Percentiles rank a stretch among this genome's conserved stretches.
Evolutionary conservation across 352 stramenopile genomes (phyloP).

Genomic region (Phytophthora pluvialis): DNA sequence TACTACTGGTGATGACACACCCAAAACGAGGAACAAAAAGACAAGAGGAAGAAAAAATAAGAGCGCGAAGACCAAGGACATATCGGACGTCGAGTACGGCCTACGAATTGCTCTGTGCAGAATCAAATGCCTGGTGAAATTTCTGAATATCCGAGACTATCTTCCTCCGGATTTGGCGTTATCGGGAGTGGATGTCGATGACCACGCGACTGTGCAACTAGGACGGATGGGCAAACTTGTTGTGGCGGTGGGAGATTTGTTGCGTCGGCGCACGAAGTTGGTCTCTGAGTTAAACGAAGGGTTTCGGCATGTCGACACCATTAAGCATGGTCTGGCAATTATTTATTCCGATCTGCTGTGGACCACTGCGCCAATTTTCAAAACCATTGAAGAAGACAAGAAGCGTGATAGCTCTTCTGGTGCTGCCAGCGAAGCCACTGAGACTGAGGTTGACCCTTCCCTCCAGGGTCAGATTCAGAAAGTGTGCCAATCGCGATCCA

Average conservation of each 20-base stretch:
- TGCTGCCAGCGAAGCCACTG: slow-evolving; percentile 2
- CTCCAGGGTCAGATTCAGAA: slow-evolving; percentile 47
- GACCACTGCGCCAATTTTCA: slow-evolving; percentile 72
- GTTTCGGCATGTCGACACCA: slow-evolving; percentile 61
- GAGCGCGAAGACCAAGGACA: slow-evolving; percentile 48
- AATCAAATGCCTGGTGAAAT: slow-evolving; percentile 66
- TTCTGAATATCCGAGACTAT: slow-evolving; percentile 73
- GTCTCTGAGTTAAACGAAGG: slow-evolving; percentile 55
- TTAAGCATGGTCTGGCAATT: slow-evolving; percentile 71
- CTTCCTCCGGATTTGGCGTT: slow-evolving; percentile 40
- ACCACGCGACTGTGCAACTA: slow-evolving; percentile 5
- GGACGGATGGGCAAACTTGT: slow-evolving; percentile 50
- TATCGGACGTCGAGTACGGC: slow-evolving; percentile 74
- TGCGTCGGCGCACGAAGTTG: slow-evolving; percentile 56
- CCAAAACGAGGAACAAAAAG: slow-evolving; percentile 40
- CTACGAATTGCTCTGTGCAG: slow-evolving; percentile 66
- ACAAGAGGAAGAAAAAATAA: slow-evolving; percentile 37
- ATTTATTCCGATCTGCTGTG: slow-evolving; percentile 83
- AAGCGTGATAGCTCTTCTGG: slow-evolving; percentile 24
- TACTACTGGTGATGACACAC: slow-evolving; percentile 19
- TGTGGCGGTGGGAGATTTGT: slow-evolving; percentile 42
- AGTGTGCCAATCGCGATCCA: slow-evolving; percentile 43
- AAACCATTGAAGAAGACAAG: slow-evolving; percentile 38
- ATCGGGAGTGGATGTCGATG: slow-evolving; percentile 4
- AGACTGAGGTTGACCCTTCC: slow-evolving; percentile 15